phyloP scores from a whole-genome alignment of 2,329 filamentous ascomycete species.

The Paecilomyces sp. region DNA sequence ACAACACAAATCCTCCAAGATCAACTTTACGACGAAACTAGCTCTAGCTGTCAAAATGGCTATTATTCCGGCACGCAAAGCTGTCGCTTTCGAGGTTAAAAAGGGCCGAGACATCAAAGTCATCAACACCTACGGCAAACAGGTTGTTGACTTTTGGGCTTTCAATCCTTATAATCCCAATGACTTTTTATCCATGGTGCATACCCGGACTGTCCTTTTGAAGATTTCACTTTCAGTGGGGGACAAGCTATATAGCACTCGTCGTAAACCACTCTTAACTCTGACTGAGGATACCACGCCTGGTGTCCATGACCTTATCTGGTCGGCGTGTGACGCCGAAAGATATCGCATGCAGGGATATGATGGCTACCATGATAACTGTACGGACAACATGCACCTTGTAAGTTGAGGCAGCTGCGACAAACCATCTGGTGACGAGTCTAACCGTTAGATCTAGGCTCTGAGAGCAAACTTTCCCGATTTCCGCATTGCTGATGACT shows the following conservation, averaged over 20 bases:
- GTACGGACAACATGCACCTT: conserved; percentile 32
- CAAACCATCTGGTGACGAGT: too few relatives aligned
- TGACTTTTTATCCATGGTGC: conserved; percentile 33
- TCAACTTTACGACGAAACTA: too few relatives aligned
- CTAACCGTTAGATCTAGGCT: too few relatives aligned
- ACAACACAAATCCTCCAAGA: too few relatives aligned
- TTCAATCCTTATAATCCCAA: conserved; percentile 30
- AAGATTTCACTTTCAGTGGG: conserved; percentile 20
- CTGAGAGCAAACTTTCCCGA: conserved; percentile 18
- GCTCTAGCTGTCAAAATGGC: too few relatives aligned
- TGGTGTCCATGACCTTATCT: conserved; percentile 35
- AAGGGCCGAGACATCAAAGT: conserved; percentile 37
- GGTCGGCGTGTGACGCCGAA: conserved; percentile 34
- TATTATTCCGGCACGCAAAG: conserved; percentile 38
- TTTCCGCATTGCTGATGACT: conserved; percentile 19
- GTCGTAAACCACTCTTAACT: conserved; percentile 29
- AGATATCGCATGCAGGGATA: conserved; percentile 32
- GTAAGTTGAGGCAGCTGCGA: too few relatives aligned
- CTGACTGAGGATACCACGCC: conserved; percentile 30
- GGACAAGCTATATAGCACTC: conserved; percentile 30
- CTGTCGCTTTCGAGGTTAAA: conserved; percentile 30
- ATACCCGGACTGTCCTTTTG: conserved; percentile 26
- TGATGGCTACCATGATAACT: conserved; percentile 34
- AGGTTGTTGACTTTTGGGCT: conserved; percentile 46
- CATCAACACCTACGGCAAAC: conserved; percentile 42